These are phyloP conservation scores for Fusarium sororula DNA, from an alignment of 2,329 filamentous ascomycete species.

Conservation along the genomic window DNA sequence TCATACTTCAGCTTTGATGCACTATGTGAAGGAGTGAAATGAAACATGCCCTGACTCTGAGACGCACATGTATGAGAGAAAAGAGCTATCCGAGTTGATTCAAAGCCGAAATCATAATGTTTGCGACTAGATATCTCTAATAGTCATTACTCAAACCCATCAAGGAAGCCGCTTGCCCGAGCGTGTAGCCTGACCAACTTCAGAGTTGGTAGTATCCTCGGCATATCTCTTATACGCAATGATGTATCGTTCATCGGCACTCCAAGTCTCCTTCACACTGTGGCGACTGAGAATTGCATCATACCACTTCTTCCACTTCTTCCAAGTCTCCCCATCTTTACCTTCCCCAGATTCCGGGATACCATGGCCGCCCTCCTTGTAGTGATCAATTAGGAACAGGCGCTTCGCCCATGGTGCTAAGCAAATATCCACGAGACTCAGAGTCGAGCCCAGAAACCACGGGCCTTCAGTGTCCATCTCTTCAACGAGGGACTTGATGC, in stretches of 20 bases:
- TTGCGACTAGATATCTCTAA: no score
- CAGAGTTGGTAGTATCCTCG: slow-evolving; percentile 69
- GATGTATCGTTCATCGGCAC: slow-evolving; percentile 72
- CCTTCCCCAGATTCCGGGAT: slow-evolving; percentile 62
- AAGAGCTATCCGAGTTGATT: no score
- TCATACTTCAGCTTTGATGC: background rate
- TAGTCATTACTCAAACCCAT: background rate
- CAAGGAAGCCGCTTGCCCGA: slow-evolving; percentile 68
- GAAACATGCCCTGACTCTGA: no score
- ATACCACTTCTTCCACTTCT: slow-evolving; percentile 71
- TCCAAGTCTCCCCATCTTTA: slow-evolving; percentile 70
- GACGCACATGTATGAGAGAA: background rate
- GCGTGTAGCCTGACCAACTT: slow-evolving; percentile 70
- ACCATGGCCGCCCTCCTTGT: slow-evolving; percentile 66
- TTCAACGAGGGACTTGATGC: slow-evolving; percentile 67
- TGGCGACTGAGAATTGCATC: slow-evolving; percentile 65
- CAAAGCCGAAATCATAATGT: background rate
- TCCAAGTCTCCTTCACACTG: slow-evolving; percentile 74
- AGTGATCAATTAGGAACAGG: slow-evolving; percentile 79
- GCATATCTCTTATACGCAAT: slow-evolving; percentile 75
- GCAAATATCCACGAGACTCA: slow-evolving; percentile 75
- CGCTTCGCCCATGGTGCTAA: slow-evolving; percentile 78
- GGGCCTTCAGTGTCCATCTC: slow-evolving; percentile 68
- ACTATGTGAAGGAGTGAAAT: background rate
- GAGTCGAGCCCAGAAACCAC: slow-evolving; percentile 71